phyloP scores from a whole-genome alignment of 2,329 filamentous ascomycete species.

The Cordyceps cateniannulata region DNA sequence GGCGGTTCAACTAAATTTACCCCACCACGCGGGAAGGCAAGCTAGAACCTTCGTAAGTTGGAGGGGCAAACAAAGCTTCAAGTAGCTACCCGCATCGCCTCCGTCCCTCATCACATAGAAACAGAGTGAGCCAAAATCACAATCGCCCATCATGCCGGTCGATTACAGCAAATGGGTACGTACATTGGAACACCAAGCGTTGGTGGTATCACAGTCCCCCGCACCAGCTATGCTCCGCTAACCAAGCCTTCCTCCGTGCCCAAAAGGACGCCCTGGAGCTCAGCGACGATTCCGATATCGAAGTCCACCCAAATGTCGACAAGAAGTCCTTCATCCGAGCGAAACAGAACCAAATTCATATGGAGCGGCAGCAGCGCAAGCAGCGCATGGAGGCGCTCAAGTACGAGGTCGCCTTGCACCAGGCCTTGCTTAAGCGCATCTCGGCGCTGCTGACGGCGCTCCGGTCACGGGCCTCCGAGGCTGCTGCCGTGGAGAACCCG shows the following conservation, averaged over 20 bases:
- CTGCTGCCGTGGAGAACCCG: conserved; percentile 52
- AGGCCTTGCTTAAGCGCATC: conserved; percentile 81
- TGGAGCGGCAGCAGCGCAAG: conserved; percentile 77
- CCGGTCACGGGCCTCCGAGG: conserved; percentile 63
- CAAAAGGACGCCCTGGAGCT: conserved; percentile 81
- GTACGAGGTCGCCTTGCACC: conserved; percentile 90
- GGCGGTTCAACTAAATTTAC: not conserved
- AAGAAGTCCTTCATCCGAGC: conserved; percentile 97
- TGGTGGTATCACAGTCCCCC: not conserved
- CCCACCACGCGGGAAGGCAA: not conserved
- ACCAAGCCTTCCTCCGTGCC: conserved; percentile 4
- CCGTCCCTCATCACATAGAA: not conserved
- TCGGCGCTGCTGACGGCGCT: conserved; percentile 69
- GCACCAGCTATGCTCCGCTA: conserved; percentile 9
- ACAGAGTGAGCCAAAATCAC: conserved; percentile 13
- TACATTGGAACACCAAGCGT: conserved; percentile 25
- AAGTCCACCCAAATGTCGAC: conserved; percentile 98
- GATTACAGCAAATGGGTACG: conserved; percentile 65
- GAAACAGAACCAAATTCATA: conserved; percentile 95
- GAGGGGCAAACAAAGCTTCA: conserved; percentile 9
- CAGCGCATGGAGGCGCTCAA: conserved; percentile 85
- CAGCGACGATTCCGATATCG: conserved; percentile 95
- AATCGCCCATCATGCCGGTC: conserved; percentile 38
- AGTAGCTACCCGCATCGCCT: not conserved
- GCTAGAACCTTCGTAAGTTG: conserved; percentile 16